Conservation (phyloP, 2,329 filamentous ascomycete species). For the Arthroderma sp. region DNA sequence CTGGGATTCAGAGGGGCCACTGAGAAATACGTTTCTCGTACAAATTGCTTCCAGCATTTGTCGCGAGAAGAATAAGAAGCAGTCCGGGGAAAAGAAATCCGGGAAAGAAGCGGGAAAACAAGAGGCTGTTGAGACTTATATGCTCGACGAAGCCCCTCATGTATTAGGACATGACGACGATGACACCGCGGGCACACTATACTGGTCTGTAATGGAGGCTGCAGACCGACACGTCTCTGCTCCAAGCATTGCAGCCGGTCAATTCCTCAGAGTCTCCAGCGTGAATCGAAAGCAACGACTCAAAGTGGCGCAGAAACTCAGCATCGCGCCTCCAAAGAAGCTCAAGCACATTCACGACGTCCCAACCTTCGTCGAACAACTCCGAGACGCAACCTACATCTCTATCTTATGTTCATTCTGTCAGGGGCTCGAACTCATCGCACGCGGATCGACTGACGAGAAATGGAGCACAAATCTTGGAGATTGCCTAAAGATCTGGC, state of each 20-base stretch:
- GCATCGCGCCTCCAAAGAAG: slow-evolving; percentile 30
- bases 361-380: slow-evolving; percentile 42
- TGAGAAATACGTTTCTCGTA: slow-evolving; percentile 51
- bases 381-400: slow-evolving; percentile 51
- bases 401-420: slow-evolving; percentile 51
- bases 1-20: slow-evolving; percentile 49
- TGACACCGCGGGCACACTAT: slow-evolving; percentile 53
- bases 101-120: slow-evolving; percentile 16
- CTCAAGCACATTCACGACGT: slow-evolving; percentile 24
- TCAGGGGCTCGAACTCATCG: slow-evolving; percentile 55
- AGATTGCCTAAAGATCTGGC: slow-evolving; percentile 47
- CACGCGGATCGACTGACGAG: slow-evolving; percentile 45
- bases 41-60: slow-evolving; percentile 52
- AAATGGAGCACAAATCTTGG: slow-evolving; percentile 42
- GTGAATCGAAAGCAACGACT: slow-evolving; percentile 48
- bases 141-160: slow-evolving; percentile 52
- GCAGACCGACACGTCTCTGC: slow-evolving; percentile 50
- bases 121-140: slow-evolving; percentile 34
- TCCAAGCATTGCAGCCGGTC: slow-evolving; percentile 51
- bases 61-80: slow-evolving; percentile 35
- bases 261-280: slow-evolving; percentile 52
- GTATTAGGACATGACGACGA: slow-evolving; percentile 61
- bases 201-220: slow-evolving; percentile 54
- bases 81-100: slow-evolving; percentile 9
- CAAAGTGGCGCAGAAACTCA: slow-evolving; percentile 39